A percentile compares a stretch with the other conserved stretches of the same genome.
phyloP scores from a whole-genome alignment of 2,329 filamentous ascomycete genomes.

The Herpotrichia juniperi region DNA sequence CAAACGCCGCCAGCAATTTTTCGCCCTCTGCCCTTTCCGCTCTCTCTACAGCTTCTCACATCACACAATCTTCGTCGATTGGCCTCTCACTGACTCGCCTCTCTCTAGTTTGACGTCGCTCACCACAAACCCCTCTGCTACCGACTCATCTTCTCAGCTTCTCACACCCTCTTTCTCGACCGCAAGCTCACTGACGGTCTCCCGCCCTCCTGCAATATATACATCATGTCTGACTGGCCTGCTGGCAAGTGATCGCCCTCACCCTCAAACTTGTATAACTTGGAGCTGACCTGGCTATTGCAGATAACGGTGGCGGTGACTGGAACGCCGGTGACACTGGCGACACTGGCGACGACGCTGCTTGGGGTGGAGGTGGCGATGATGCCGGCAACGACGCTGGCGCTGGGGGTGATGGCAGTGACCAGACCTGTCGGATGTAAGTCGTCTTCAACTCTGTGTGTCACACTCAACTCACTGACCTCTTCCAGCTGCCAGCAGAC shows the following conservation, averaged over 20 bases:
- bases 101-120: no score
- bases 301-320: slow-evolving; percentile 3
- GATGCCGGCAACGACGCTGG: slow-evolving; percentile 13
- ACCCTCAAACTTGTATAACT: neutral
- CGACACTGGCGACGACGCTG: neutral
- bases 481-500: slow-evolving; percentile 47
- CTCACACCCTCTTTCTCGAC: no score
- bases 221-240: no score
- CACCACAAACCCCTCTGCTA: no score
- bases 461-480: slow-evolving; percentile 28
- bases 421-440: slow-evolving; percentile 49
- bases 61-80: no score
- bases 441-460: slow-evolving; percentile 20
- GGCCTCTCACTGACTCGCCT: no score
- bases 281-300: neutral
- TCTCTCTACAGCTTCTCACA: no score
- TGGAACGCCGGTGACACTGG: neutral
- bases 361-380: slow-evolving; percentile 14
- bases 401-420: slow-evolving; percentile 28
- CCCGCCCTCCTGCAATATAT: no score
- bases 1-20: no score
- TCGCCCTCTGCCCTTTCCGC: no score
- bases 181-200: no score
- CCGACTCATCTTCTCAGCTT: no score
- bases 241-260: neutral